Evolutionary conservation across 345 rosid genomes (phyloP).

Genomic region (Mercurialis annua): DNA sequence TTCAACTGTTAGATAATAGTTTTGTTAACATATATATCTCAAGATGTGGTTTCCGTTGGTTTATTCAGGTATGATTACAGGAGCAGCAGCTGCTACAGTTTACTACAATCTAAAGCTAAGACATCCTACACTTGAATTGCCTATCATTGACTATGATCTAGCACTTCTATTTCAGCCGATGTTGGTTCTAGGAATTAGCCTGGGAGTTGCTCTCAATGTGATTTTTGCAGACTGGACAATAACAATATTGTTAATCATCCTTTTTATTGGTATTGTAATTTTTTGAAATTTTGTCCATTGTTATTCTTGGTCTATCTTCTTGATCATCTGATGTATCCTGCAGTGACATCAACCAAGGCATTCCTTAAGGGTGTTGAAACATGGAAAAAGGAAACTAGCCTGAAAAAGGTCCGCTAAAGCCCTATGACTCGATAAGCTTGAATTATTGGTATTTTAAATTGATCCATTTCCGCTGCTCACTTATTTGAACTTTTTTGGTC

Average conservation of each 20-base stretch:
- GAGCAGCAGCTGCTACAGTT: conserved; percentile 70
- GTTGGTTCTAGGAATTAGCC: conserved; percentile 80
- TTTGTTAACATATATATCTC: neutral
- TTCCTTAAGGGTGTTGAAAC: conserved; percentile 46
- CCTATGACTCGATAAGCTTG: neutral
- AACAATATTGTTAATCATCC: conserved; percentile 75
- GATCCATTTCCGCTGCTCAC: neutral
- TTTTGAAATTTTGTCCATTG: neutral
- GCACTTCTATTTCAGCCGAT: conserved; percentile 81
- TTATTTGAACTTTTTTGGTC: neutral
- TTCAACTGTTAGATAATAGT: neutral
- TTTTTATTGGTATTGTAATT: conserved; percentile 52
- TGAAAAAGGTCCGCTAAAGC: conserved; percentile 30
- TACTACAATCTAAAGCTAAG: conserved; percentile 72
- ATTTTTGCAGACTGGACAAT: conserved; percentile 85
- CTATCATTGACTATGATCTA: conserved; percentile 78
- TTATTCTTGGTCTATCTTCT: conserved; percentile 3
- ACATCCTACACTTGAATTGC: conserved; percentile 76
- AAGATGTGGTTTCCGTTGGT: conserved; percentile 11
- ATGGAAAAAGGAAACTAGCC: conserved; percentile 46
- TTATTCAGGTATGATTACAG: conserved; percentile 79
- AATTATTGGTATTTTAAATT: neutral
- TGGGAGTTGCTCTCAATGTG: conserved; percentile 74
- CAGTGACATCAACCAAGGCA: conserved; percentile 45
- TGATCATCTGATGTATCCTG: neutral